A percentile compares a stretch with the other conserved stretches of the same genome.
These are phyloP conservation scores for Kernera saxatilis DNA, from an alignment of 345 rosid genomes.

Conservation along the genomic window DNA sequence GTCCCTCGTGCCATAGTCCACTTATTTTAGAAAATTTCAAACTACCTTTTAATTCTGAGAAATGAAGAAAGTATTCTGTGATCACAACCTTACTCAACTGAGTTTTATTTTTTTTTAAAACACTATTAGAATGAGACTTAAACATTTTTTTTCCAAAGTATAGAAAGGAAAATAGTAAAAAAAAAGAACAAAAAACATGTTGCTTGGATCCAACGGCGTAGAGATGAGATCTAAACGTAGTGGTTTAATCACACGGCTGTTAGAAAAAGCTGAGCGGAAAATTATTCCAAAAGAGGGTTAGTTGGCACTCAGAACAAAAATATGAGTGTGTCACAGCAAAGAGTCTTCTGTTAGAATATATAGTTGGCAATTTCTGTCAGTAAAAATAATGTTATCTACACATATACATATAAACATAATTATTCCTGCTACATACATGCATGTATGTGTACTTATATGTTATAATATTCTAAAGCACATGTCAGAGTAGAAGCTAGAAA, in stretches of 20 bases:
- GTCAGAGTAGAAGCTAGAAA: slow-evolving; percentile 40
- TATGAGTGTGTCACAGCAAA: slow-evolving; percentile 76
- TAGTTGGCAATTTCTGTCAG: slow-evolving; percentile 80
- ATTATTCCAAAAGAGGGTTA: slow-evolving; percentile 37
- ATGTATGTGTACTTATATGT: slow-evolving; percentile 24
- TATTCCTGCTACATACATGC: slow-evolving; percentile 9
- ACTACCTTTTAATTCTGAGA: neutral
- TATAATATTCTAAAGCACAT: slow-evolving; percentile 36
- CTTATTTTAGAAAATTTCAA: neutral
- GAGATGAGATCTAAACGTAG: slow-evolving; percentile 31
- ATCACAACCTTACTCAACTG: neutral
- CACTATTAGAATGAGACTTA: neutral
- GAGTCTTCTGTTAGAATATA: slow-evolving; percentile 50
- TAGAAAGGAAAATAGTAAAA: neutral
- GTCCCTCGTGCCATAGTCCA: slow-evolving; percentile 9
- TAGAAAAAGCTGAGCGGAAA: slow-evolving; percentile 25
- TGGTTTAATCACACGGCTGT: slow-evolving; percentile 31
- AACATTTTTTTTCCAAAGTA: neutral
- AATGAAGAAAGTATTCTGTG: neutral
- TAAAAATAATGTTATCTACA: slow-evolving; percentile 29
- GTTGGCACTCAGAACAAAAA: slow-evolving; percentile 52
- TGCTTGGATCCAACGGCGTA: slow-evolving; percentile 31
- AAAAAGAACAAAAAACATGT: slow-evolving; percentile 8
- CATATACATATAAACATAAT: neutral
- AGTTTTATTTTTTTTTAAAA: no score